Percentiles rank a stretch among this genome's conserved stretches.
phyloP scores from a whole-genome alignment of 176 grass and related monocot genomes.

The Aegilops bicornis region DNA sequence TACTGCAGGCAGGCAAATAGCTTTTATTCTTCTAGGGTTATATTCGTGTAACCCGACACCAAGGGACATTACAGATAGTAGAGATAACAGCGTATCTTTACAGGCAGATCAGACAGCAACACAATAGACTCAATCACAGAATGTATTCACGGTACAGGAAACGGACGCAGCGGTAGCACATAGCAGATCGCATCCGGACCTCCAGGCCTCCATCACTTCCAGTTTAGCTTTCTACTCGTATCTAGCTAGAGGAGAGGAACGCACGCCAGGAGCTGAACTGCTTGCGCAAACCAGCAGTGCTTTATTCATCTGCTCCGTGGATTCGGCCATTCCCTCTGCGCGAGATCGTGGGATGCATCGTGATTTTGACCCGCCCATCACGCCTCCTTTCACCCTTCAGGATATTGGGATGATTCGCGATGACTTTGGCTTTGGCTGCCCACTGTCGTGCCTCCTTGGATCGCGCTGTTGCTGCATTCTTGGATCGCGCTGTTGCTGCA shows the following conservation, averaged over 20 bases:
- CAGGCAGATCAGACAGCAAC: no score
- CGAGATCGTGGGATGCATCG: conserved; percentile 35
- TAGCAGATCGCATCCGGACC: neutral
- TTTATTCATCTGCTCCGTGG: conserved; percentile 5
- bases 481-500: conserved; percentile 25
- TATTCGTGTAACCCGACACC: no score
- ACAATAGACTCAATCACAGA: no score
- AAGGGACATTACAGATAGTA: no score
- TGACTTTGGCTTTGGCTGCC: conserved; percentile 32
- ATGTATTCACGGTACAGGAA: no score
- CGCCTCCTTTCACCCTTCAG: conserved; percentile 9
- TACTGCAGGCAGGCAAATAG: no score
- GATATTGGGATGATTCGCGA: conserved; percentile 43
- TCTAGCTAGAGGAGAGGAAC: neutral
- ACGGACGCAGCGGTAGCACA: no score
- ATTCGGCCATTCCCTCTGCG: neutral
- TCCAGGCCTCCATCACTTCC: neutral
- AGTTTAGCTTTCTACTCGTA: neutral
- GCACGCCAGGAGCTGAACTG: neutral
- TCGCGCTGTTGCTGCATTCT: conserved; percentile 15
- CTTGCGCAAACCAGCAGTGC: neutral
- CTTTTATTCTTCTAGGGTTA: no score
- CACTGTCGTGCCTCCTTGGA: neutral
- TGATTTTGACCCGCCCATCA: neutral
- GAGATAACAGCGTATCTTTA: no score